These are phyloP conservation scores for Phytophthora meadii DNA, from an alignment of 352 stramenopile genomes.

Conservation along the genomic window DNA sequence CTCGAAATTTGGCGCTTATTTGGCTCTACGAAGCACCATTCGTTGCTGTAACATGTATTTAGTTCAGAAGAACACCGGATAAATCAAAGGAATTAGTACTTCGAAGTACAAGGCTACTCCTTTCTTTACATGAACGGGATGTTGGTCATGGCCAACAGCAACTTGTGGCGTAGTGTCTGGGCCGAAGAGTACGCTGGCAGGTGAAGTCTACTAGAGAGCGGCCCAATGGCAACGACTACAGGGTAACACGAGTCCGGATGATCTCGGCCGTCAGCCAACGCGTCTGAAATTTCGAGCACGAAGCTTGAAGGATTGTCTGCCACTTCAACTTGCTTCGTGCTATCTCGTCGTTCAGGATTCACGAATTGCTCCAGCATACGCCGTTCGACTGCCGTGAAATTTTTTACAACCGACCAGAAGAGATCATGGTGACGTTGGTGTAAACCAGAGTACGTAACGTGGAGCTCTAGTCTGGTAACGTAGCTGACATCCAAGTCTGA, in stretches of 20 bases:
- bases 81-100: conserved; percentile 6
- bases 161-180: conserved; percentile 59
- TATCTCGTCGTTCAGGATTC: conserved; percentile 24
- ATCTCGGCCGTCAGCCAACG: conserved; percentile 48
- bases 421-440: conserved; percentile 41
- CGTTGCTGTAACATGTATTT: conserved; percentile 56
- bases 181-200: conserved; percentile 66
- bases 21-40: conserved; percentile 11
- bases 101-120: conserved; percentile 29
- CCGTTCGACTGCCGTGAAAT: conserved; percentile 58
- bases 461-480: conserved; percentile 33
- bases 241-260: conserved; percentile 69
- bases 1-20: conserved; percentile 13
- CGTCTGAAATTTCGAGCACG: conserved; percentile 54
- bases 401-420: conserved; percentile 54
- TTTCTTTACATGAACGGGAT: conserved; percentile 28
- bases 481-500: conserved; percentile 44
- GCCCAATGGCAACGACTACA: conserved; percentile 46
- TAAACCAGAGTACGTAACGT: conserved; percentile 37
- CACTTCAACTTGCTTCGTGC: conserved; percentile 14
- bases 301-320: conserved; percentile 16
- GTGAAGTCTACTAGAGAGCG: conserved; percentile 49
- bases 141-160: conserved; percentile 65
- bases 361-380: conserved; percentile 57
- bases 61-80: conserved; percentile 40